A percentile compares a stretch with the other conserved stretches of the same genome.
Evolutionary conservation across 345 rosid species (phyloP).

Genomic region (Jatropha curcas): DNA sequence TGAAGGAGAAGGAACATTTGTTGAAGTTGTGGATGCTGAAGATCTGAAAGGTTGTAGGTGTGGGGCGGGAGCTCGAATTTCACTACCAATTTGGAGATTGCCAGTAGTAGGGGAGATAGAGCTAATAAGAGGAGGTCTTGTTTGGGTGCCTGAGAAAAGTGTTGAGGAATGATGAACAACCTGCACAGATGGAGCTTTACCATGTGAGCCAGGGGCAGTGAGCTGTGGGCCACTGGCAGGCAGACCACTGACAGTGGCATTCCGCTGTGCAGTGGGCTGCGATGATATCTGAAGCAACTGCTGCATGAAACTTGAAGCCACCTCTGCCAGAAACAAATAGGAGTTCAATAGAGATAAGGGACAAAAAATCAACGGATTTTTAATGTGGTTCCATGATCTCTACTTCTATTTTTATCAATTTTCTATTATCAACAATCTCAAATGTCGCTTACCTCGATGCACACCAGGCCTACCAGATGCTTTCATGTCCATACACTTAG

Average conservation of each 20-base stretch:
- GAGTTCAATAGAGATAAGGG: background rate
- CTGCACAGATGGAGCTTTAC: slow-evolving; percentile 26
- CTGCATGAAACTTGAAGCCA: slow-evolving; percentile 34
- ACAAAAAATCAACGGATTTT: background rate
- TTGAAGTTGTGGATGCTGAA: slow-evolving; percentile 18
- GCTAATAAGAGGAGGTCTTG: slow-evolving; percentile 39
- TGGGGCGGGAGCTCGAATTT: slow-evolving; percentile 54
- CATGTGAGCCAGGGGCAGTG: slow-evolving; percentile 7
- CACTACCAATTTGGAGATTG: slow-evolving; percentile 38
- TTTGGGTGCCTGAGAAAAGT: slow-evolving; percentile 18
- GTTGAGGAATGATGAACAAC: slow-evolving; percentile 16
- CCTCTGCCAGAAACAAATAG: slow-evolving; percentile 31
- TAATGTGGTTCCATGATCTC: background rate
- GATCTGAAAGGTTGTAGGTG: slow-evolving; percentile 52
- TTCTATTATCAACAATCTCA: background rate
- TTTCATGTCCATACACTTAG: slow-evolving; percentile 46
- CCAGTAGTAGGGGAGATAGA: slow-evolving; percentile 28
- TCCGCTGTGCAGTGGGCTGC: slow-evolving; percentile 31
- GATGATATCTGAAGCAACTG: slow-evolving; percentile 34
- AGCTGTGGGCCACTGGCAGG: slow-evolving; percentile 7
- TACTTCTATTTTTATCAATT: background rate
- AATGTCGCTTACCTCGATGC: slow-evolving; percentile 40
- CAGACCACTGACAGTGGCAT: slow-evolving; percentile 21
- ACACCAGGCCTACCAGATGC: slow-evolving; percentile 19
- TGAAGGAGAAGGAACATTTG: slow-evolving; percentile 22